Conservation (phyloP, 331 rosid genomes). For the Spiraea crenata region DNA sequence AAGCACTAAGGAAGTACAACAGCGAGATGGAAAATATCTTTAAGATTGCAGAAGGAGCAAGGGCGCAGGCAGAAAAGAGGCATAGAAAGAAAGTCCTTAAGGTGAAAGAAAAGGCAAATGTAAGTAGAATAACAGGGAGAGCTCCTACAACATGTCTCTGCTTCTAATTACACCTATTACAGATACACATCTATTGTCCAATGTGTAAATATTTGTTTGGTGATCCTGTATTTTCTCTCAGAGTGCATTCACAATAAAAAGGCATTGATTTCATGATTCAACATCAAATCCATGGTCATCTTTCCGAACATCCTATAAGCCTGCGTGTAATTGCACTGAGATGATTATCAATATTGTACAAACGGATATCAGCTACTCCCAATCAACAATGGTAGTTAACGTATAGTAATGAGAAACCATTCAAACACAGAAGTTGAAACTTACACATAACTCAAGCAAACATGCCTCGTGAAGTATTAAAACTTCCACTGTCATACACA, state of each 20-base stretch:
- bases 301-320: background rate
- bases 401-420: slow-evolving; percentile 15
- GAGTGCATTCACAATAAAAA: slow-evolving; percentile 10
- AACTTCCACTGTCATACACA: slow-evolving; percentile 17
- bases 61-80: slow-evolving; percentile 42
- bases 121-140: slow-evolving; percentile 56
- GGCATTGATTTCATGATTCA: background rate
- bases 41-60: slow-evolving; percentile 53
- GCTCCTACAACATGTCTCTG: slow-evolving; percentile 49
- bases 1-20: slow-evolving; percentile 25
- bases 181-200: background rate
- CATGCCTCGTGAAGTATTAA: slow-evolving; percentile 8
- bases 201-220: slow-evolving; percentile 23
- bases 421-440: slow-evolving; percentile 4
- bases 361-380: slow-evolving; percentile 21
- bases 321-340: background rate
- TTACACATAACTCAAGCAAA: slow-evolving; percentile 6
- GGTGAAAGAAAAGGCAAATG: slow-evolving; percentile 52
- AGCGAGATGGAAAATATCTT: slow-evolving; percentile 26
- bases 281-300: background rate
- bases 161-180: slow-evolving; percentile 34
- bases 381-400: background rate
- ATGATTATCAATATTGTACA: background rate
- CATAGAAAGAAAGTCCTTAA: slow-evolving; percentile 39
- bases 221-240: background rate